Evolutionary conservation across 495 filamentous ascomycete species (phyloP).

Genomic region (Lasiosphaeris hirsuta): DNA sequence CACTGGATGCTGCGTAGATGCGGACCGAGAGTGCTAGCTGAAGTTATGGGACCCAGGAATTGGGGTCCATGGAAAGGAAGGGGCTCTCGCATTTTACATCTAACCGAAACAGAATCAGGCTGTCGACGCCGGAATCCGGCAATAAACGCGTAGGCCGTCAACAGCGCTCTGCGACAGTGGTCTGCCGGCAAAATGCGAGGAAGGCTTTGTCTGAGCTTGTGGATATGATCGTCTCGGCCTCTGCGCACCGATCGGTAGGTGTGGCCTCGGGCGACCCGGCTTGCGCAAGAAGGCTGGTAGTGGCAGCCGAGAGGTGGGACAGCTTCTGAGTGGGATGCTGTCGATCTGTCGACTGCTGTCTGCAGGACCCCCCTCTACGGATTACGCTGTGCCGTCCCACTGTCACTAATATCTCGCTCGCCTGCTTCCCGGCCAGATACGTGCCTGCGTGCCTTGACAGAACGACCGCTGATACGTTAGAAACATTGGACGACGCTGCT

Average conservation of each 20-base stretch:
- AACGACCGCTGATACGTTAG: neutral
- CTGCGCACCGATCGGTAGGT: neutral
- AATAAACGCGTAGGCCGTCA: constrained; percentile 7
- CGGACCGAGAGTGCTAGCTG: neutral
- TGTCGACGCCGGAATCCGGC: constrained; percentile 8
- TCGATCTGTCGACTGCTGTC: neutral
- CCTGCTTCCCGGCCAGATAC: no score
- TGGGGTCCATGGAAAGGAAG: constrained; percentile 8
- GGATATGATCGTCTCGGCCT: neutral
- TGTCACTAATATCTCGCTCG: no score
- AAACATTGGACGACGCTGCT: constrained; percentile 1
- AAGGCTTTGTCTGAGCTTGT: neutral
- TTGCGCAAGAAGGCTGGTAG: neutral
- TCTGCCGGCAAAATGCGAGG: constrained; percentile 9
- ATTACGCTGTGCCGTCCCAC: no score
- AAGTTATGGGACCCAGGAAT: constrained; percentile 14
- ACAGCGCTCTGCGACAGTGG: constrained; percentile 10
- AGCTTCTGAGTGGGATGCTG: neutral
- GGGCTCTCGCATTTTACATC: constrained; percentile 9
- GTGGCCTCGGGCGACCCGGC: neutral
- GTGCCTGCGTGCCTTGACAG: no score
- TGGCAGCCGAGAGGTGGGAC: constrained; percentile 2
- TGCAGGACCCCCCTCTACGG: no score
- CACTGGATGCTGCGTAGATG: no score
- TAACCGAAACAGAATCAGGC: constrained; percentile 11